phyloP scores from a whole-genome alignment of 306 rosid genomes.

The Rosa rugosa region DNA sequence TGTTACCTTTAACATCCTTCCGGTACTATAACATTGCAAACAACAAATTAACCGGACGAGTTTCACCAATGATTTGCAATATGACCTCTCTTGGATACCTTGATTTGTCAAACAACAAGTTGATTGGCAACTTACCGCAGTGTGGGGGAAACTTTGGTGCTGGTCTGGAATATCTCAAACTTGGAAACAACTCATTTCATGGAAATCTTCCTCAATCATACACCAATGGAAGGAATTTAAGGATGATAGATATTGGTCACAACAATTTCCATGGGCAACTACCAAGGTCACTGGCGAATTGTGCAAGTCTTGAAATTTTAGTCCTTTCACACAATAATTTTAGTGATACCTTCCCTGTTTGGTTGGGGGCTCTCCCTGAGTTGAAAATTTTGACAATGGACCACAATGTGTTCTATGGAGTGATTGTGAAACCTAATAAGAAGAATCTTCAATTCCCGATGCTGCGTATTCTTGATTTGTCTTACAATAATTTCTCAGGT shows the following conservation, averaged over 20 bases:
- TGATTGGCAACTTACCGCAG: too few relatives aligned
- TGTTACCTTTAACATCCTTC: too few relatives aligned
- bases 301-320: not conserved
- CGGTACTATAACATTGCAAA: too few relatives aligned
- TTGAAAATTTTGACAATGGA: not conserved
- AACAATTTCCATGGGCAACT: too few relatives aligned
- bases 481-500: not conserved
- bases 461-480: not conserved
- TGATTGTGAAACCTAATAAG: not conserved
- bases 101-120: too few relatives aligned
- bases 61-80: too few relatives aligned
- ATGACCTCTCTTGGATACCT: too few relatives aligned
- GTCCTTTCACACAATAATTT: not conserved
- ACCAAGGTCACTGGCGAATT: not conserved
- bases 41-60: too few relatives aligned
- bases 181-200: not conserved
- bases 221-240: not conserved
- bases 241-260: too few relatives aligned
- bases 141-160: not conserved
- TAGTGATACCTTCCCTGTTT: not conserved
- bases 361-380: not conserved
- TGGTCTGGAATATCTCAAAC: not conserved
- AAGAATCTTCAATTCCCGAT: too few relatives aligned
- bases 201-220: conserved; percentile 5
- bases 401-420: not conserved